Conservation (phyloP, 2,329 filamentous ascomycete genomes). For the Phyllosticta paracitricarpa region DNA sequence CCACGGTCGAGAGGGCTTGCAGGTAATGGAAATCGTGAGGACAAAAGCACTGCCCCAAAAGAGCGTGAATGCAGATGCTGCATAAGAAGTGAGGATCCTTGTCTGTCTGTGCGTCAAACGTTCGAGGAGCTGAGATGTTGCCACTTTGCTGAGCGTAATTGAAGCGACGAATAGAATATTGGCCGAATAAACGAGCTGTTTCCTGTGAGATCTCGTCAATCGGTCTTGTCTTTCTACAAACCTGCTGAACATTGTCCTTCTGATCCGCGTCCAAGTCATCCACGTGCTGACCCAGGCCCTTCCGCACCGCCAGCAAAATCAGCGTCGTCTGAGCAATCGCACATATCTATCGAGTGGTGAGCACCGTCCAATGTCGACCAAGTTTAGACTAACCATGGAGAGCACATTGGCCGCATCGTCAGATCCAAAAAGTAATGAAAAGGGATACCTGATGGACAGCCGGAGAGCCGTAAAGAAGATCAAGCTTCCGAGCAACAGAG, state of each 20-base stretch:
- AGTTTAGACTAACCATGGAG: not conserved
- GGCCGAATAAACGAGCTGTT: conserved; percentile 7
- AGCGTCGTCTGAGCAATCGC: conserved; percentile 6
- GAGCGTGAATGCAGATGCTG: conserved; percentile 6
- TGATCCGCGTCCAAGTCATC: not conserved
- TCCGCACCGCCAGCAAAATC: conserved; percentile 3
- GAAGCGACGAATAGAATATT: conserved; percentile 15
- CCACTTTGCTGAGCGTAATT: conserved; percentile 13
- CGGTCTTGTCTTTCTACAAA: not conserved
- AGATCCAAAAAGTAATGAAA: not conserved
- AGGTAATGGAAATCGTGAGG: conserved; percentile 11
- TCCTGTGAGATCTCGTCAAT: not conserved
- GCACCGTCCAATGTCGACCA: not conserved
- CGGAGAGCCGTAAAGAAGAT: not conserved
- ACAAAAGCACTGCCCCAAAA: conserved; percentile 14
- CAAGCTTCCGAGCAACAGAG: not conserved
- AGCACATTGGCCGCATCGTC: conserved; percentile 2
- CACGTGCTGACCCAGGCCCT: conserved; percentile 7
- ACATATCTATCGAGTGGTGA: not conserved
- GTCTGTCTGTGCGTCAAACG: conserved; percentile 11
- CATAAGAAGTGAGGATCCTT: conserved; percentile 12
- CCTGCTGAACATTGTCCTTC: not conserved
- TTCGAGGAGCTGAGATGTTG: conserved; percentile 12
- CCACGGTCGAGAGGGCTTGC: conserved; percentile 6
- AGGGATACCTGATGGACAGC: conserved; percentile 1